phyloP scores from a whole-genome alignment of 352 stramenopile genomes.

The Paralagenidium karlingii region DNA sequence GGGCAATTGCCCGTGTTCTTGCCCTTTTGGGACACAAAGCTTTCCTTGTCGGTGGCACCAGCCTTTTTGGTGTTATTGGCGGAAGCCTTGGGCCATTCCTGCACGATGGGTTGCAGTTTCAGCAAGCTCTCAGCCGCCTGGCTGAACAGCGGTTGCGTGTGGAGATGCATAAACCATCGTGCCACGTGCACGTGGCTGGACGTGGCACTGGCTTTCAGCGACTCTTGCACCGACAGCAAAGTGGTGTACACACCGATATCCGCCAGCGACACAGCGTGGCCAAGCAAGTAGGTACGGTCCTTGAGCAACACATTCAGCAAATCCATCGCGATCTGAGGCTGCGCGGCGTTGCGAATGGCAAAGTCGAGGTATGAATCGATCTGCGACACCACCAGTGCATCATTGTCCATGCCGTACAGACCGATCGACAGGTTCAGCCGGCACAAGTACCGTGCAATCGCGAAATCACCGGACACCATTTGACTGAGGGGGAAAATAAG shows the following conservation, averaged over 20 bases:
- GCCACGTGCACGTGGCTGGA: slow-evolving; percentile 45
- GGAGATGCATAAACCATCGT: slow-evolving; percentile 62
- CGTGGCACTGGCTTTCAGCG: slow-evolving; percentile 2
- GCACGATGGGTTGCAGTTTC: slow-evolving; percentile 18
- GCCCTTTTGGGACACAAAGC: slow-evolving; percentile 47
- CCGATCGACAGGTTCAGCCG: slow-evolving; percentile 14
- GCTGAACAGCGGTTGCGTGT: slow-evolving; percentile 43
- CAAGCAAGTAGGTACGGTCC: slow-evolving; percentile 90
- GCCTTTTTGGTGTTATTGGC: slow-evolving; percentile 11
- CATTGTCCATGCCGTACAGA: slow-evolving; percentile 41
- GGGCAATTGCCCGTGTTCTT: slow-evolving; percentile 86
- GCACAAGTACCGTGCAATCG: slow-evolving; percentile 55
- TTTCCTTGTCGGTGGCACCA: slow-evolving; percentile 11
- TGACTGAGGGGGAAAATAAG: slow-evolving; percentile 16
- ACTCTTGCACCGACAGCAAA: slow-evolving; percentile 35
- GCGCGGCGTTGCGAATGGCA: slow-evolving; percentile 25
- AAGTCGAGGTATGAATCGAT: slow-evolving; percentile 94
- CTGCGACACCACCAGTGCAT: slow-evolving; percentile 37
- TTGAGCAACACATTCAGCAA: slow-evolving; percentile 85
- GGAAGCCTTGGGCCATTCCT: slow-evolving; percentile 8
- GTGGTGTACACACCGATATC: slow-evolving; percentile 91
- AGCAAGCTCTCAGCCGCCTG: slow-evolving; percentile 34
- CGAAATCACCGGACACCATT: slow-evolving; percentile 70
- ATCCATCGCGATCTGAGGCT: slow-evolving; percentile 29
- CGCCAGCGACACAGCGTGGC: slow-evolving; percentile 88